Base-by-base conservation (phyloP, 441 rosid species). In the Gossypium schwendimanii region DNA sequence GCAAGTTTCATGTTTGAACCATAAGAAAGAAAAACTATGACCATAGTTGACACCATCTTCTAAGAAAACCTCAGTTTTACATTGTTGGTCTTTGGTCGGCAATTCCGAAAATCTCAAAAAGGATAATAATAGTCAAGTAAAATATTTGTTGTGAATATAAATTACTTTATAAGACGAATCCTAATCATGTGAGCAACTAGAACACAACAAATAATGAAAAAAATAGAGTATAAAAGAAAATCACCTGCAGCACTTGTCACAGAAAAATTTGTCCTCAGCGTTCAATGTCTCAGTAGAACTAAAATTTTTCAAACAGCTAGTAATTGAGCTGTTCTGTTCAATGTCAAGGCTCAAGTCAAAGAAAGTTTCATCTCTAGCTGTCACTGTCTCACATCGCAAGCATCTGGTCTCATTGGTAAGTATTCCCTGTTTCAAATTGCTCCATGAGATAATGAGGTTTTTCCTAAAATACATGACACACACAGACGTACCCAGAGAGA, bases 161-260 rank as follows among this genome's bases (percentile, higher is more conserved):
- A 64, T 47, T 11, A 64, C 53, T 20, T 44, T 44, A 64, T 17
- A 18, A 54, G 20, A 36, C 17, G 31, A 67, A 24, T 9, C 41
- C 44, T 23, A 47, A n/a, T 24, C 66, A 66, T 28, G 23, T 39
- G 73, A 41, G 24, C 12, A 45, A 62, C 9, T 39, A 36, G 45
- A 60, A 49, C 17, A 10, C 45, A 26, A 59, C 24, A 66, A 61
- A 36, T 31, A 55, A 72, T 15, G 41, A 15, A 45, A 52, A 73
- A 60, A 41, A 15, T 12, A 52, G 28, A 6, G 26, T 21, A 33
- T 21, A 24, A 70, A 66, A 72, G 45, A 39, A 24, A 72, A 76
- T 23, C 52, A 91, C 98, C 98, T 93, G 97, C 98, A 89, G 89
- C 98, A 93, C 79, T 93, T 91, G 87, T 93, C 98, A 77, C 98